Conservation (phyloP, 768 basidiomycete species). For the Kwoniella europaea region DNA sequence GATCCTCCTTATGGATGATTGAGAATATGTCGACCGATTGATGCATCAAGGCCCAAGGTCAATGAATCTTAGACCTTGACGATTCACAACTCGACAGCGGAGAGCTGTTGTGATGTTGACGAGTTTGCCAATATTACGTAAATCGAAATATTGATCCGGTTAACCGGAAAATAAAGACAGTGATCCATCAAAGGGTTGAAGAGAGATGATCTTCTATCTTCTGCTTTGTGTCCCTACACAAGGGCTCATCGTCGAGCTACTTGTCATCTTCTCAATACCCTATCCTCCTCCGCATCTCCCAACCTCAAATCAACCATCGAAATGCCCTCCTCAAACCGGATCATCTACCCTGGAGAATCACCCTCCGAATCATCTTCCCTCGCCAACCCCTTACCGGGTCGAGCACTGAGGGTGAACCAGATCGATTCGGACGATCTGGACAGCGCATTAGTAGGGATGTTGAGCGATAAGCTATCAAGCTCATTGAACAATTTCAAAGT, state of each 20-base stretch:
- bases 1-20: background rate
- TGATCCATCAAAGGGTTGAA: background rate
- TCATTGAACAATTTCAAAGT: constrained; percentile 74
- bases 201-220: background rate
- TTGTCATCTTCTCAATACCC: background rate
- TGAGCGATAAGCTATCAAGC: constrained; percentile 79
- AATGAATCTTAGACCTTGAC: too few species aligned
- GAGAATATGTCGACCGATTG: background rate
- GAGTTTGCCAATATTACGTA: constrained; percentile 4
- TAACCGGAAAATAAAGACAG: background rate
- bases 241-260: background rate
- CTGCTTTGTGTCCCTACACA: background rate
- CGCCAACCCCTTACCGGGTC: background rate
- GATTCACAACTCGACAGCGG: background rate
- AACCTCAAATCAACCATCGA: background rate
- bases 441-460: constrained; percentile 77
- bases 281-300: background rate
- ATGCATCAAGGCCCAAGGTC: background rate
- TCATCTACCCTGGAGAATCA: constrained; percentile 17
- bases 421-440: constrained; percentile 90
- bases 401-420: constrained; percentile 73
- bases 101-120: background rate
- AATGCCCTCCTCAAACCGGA: background rate
- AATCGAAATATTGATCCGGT: background rate
- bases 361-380: constrained; percentile 23